phyloP scores from a whole-genome alignment of 2,329 filamentous ascomycete species.

The Beauveria asiatica region DNA sequence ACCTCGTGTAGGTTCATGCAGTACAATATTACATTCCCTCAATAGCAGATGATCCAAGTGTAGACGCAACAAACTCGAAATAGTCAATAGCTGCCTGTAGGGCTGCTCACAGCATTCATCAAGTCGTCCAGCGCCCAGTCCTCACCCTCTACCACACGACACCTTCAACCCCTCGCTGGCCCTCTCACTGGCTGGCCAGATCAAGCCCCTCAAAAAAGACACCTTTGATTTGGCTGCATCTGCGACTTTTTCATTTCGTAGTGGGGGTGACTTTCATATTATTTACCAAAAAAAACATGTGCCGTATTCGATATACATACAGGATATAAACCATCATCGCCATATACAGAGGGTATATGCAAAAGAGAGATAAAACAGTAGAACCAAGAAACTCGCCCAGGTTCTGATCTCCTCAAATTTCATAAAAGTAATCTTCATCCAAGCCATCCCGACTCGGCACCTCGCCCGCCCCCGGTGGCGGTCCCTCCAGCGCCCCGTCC shows the following conservation, averaged over 20 bases:
- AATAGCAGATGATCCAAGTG: no score
- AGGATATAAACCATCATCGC: neutral
- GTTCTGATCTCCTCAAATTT: conserved; percentile 40
- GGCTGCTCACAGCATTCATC: no score
- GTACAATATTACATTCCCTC: no score
- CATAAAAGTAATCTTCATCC: conserved; percentile 91
- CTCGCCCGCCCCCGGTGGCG: conserved; percentile 58
- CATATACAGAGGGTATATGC: conserved; percentile 11
- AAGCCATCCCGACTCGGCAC: conserved; percentile 78
- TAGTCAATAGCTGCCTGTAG: no score
- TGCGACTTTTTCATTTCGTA: no score
- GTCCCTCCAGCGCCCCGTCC: conserved; percentile 64
- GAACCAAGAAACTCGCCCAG: neutral
- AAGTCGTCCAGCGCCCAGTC: neutral
- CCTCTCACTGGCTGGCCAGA: no score
- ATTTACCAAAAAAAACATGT: neutral
- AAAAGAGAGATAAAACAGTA: conserved; percentile 4
- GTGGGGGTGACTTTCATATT: neutral
- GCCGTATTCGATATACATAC: neutral
- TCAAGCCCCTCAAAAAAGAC: no score
- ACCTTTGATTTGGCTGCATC: no score
- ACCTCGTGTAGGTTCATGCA: no score
- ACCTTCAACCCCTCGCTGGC: no score
- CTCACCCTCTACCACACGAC: neutral
- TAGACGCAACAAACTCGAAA: no score